These are phyloP conservation scores for Trichoderma parareesei DNA, from an alignment of 495 filamentous ascomycete genomes.

Conservation along the genomic window DNA sequence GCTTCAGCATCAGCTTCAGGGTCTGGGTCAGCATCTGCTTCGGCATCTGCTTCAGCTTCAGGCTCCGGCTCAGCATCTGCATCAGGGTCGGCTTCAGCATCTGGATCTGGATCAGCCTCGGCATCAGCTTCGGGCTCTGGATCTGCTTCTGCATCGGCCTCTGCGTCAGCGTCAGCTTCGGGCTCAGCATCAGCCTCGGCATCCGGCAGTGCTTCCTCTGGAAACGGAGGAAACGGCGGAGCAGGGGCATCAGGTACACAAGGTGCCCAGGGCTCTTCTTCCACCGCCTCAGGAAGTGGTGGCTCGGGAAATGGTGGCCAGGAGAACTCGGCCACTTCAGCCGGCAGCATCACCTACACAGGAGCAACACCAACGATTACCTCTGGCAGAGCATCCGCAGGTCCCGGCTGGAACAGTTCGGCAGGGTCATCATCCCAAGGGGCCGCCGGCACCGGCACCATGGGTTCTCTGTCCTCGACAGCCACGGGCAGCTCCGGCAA, in stretches of 20 bases:
- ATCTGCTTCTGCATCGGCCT: too few species aligned
- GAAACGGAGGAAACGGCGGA: neutral
- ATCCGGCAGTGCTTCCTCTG: neutral
- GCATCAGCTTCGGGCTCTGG: too few species aligned
- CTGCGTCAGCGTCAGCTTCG: too few species aligned
- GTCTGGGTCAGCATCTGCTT: too few species aligned
- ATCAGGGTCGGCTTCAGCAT: too few species aligned
- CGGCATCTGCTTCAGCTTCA: too few species aligned
- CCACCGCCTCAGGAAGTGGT: neutral
- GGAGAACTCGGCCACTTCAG: neutral
- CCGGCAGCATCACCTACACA: neutral
- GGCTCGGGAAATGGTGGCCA: neutral
- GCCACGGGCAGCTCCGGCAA: neutral
- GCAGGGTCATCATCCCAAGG: neutral
- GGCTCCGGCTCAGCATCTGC: too few species aligned
- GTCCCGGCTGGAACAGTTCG: neutral
- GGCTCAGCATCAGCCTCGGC: neutral
- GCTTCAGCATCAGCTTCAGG: too few species aligned
- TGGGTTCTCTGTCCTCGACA: neutral
- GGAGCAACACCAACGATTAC: neutral
- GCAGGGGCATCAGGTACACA: neutral
- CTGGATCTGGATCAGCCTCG: too few species aligned
- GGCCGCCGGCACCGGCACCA: neutral
- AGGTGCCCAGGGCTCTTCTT: neutral
- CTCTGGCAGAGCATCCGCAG: neutral